phyloP scores from a whole-genome alignment of 805 yeast species.

The Candida nitratophila region DNA sequence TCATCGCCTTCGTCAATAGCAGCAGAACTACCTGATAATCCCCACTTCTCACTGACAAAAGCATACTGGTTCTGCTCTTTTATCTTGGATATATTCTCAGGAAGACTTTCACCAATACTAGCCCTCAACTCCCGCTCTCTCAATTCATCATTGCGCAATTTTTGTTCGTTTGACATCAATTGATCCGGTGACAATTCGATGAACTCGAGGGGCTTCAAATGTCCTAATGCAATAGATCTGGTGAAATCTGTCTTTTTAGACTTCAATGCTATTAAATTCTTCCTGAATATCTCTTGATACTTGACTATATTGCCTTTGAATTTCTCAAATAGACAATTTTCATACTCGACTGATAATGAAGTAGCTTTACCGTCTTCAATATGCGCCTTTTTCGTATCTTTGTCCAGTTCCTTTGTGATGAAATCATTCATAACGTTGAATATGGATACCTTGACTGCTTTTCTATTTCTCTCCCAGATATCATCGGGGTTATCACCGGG shows the following conservation, averaged over 20 bases:
- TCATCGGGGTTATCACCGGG: constrained; percentile 19
- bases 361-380: not conserved
- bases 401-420: not conserved
- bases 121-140: constrained; percentile 24
- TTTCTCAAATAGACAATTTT: constrained; percentile 13
- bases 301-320: constrained; percentile 10
- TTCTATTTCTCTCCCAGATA: constrained; percentile 19
- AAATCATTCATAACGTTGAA: constrained; percentile 7
- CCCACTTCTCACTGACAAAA: constrained; percentile 27
- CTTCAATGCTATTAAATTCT: constrained; percentile 24
- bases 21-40: constrained; percentile 27
- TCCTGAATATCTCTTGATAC: constrained; percentile 23
- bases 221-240: constrained; percentile 3
- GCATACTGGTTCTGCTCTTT: constrained; percentile 19
- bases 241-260: constrained; percentile 21
- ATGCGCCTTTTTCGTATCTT: not conserved
- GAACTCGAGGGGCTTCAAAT: constrained; percentile 15
- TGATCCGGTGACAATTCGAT: constrained; percentile 13
- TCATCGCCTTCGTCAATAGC: constrained; percentile 17
- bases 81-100: constrained; percentile 20
- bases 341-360: constrained; percentile 15
- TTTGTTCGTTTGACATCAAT: constrained; percentile 21
- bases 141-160: constrained; percentile 20
- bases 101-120: constrained; percentile 17
- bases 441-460: constrained; percentile 17